These are phyloP conservation scores for Eimeria acervulina DNA, from an alignment of 169 alveolate genomes.

Conservation along the genomic window DNA sequence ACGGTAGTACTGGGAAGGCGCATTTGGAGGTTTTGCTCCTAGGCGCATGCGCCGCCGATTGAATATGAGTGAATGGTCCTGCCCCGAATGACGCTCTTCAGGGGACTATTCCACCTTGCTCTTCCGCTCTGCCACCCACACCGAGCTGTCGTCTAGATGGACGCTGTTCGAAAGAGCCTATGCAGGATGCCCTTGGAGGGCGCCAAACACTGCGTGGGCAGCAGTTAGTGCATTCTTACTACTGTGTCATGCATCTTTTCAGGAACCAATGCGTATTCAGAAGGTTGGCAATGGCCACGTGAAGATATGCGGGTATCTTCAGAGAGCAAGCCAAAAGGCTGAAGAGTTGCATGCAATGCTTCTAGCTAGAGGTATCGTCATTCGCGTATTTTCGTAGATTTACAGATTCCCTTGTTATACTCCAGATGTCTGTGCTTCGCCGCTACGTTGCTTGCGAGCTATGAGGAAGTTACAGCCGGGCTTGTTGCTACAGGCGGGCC, in stretches of 20 bases:
- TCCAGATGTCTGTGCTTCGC: background rate
- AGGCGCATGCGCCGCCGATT: background rate
- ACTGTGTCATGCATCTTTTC: slow-evolving; percentile 1
- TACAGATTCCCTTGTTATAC: background rate
- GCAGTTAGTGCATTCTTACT: background rate
- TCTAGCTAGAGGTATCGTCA: slow-evolving; percentile 19
- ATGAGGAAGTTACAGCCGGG: background rate
- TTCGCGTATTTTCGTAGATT: background rate
- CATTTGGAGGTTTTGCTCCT: background rate
- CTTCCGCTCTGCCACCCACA: background rate
- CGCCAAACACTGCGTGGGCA: background rate
- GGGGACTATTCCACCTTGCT: background rate
- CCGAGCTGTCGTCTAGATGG: background rate
- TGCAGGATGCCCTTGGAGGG: background rate
- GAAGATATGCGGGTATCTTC: slow-evolving; percentile 66
- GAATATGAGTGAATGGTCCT: background rate
- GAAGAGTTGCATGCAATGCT: slow-evolving; percentile 52
- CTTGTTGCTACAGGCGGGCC: background rate
- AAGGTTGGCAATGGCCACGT: slow-evolving; percentile 74
- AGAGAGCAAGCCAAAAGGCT: slow-evolving; percentile 58
- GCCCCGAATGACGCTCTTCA: background rate
- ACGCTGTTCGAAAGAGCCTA: background rate
- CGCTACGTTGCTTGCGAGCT: background rate
- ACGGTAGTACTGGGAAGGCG: background rate
- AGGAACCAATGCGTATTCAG: slow-evolving; percentile 51